Conservation (phyloP, 2,329 filamentous ascomycete species). For the Nakataea oryzae region DNA sequence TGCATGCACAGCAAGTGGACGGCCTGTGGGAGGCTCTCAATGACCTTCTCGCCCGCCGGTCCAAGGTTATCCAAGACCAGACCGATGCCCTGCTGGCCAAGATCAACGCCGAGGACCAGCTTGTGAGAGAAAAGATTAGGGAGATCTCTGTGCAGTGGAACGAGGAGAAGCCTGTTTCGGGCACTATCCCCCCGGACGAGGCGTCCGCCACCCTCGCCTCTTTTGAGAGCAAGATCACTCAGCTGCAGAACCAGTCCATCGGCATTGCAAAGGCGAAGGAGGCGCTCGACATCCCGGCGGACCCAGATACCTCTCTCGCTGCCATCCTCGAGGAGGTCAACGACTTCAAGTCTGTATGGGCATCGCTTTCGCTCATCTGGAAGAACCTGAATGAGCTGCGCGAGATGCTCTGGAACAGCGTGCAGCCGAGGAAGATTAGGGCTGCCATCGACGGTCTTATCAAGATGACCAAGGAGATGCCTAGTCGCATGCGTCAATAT, state of each 20-base stretch:
- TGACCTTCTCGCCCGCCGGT: slow-evolving; percentile 83
- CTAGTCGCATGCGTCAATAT: slow-evolving; percentile 96
- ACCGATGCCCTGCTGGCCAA: slow-evolving; percentile 91
- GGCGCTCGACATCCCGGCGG: slow-evolving; percentile 78
- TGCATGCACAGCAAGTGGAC: slow-evolving; percentile 91
- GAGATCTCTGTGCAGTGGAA: slow-evolving; percentile 86
- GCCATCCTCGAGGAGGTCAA: slow-evolving; percentile 90
- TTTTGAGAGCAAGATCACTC: slow-evolving; percentile 78
- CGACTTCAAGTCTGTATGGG: slow-evolving; percentile 98
- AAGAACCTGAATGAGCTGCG: slow-evolving; percentile 87
- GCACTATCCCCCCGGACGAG: slow-evolving; percentile 80
- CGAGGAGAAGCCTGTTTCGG: slow-evolving; percentile 93
- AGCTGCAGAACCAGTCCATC: slow-evolving; percentile 75
- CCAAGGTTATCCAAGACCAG: slow-evolving; percentile 92
- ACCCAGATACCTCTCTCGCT: slow-evolving; percentile 69
- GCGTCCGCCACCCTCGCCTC: slow-evolving; percentile 71
- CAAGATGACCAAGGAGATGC: slow-evolving; percentile 99
- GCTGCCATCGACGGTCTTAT: slow-evolving; percentile 82
- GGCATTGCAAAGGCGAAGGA: slow-evolving; percentile 97
- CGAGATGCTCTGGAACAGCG: slow-evolving; percentile 87
- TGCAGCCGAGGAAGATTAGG: slow-evolving; percentile 88
- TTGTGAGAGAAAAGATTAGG: slow-evolving; percentile 77
- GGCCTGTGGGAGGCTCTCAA: slow-evolving; percentile 91
- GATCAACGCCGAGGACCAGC: slow-evolving; percentile 85
- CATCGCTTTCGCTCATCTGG: slow-evolving; percentile 91